Conservation (phyloP, 1,284 basidiomycete genomes). For the Psilocybe mexicana region DNA sequence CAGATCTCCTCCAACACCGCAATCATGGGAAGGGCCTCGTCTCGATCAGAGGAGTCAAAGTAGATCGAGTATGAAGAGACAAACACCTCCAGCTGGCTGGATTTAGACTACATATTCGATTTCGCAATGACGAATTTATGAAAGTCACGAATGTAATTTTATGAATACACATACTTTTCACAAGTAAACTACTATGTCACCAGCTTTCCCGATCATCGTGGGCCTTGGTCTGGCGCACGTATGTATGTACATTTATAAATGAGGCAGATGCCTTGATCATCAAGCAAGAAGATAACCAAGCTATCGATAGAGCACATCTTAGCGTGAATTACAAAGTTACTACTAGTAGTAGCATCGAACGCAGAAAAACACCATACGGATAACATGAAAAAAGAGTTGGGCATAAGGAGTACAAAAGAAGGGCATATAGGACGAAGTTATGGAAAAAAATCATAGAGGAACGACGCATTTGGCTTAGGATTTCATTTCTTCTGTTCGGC, state of each 20-base stretch:
- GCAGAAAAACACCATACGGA: constrained; percentile 24
- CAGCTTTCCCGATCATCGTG: no score
- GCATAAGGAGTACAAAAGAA: constrained; percentile 11
- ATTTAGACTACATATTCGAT: constrained; percentile 33
- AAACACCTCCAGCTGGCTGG: constrained; percentile 50
- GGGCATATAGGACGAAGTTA: constrained; percentile 2
- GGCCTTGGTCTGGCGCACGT: neutral
- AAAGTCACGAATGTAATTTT: neutral
- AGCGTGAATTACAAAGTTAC: constrained; percentile 16
- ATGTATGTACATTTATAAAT: constrained; percentile 11
- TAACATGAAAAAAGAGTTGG: constrained; percentile 21
- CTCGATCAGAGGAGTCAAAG: constrained; percentile 19
- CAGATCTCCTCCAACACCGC: constrained; percentile 39
- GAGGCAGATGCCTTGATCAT: constrained; percentile 3
- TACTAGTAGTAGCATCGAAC: constrained; percentile 18
- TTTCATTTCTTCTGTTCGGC: constrained; percentile 41
- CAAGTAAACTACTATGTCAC: neutral
- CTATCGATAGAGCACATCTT: constrained; percentile 1
- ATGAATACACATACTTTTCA: constrained; percentile 3
- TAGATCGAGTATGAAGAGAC: constrained; percentile 28
- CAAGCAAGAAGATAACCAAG: constrained; percentile 9
- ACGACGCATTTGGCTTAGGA: constrained; percentile 9
- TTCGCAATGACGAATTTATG: neutral
- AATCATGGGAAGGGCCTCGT: constrained; percentile 36
- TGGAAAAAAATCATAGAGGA: constrained; percentile 3